phyloP scores from a whole-genome alignment of 495 filamentous ascomycete species.

The Hypoxylon subgilvum region DNA sequence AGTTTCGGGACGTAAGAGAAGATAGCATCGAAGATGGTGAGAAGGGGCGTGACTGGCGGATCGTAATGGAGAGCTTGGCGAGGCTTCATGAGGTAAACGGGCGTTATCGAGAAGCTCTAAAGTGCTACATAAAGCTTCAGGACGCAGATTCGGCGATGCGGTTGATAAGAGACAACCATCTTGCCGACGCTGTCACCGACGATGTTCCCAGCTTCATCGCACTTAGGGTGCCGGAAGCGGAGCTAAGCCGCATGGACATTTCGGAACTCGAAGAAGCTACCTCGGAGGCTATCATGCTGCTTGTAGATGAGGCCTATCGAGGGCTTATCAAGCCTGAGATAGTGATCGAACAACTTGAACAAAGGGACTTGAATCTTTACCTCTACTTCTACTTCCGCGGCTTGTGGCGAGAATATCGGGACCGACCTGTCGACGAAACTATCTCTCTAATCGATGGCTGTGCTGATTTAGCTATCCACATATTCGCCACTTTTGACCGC shows the following conservation, averaged over 20 bases:
- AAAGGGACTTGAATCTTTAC: constrained; percentile 66
- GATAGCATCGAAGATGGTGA: constrained; percentile 71
- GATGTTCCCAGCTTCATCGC: constrained; percentile 89
- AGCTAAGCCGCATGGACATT: constrained; percentile 67
- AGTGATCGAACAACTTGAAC: constrained; percentile 76
- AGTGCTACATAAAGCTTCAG: constrained; percentile 86
- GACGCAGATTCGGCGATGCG: constrained; percentile 88
- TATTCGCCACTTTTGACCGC: constrained; percentile 85
- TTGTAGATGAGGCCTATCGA: constrained; percentile 88
- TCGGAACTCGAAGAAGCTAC: constrained; percentile 77
- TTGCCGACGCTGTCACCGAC: constrained; percentile 83
- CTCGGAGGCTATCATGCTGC: constrained; percentile 78
- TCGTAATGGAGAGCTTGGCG: constrained; percentile 80
- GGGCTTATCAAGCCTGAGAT: constrained; percentile 80
- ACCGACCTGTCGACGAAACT: constrained; percentile 60
- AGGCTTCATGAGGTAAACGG: constrained; percentile 81
- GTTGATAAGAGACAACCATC: constrained; percentile 79
- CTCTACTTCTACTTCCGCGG: constrained; percentile 90
- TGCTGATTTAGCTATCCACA: constrained; percentile 80
- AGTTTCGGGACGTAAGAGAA: constrained; percentile 68
- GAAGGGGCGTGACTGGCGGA: constrained; percentile 77
- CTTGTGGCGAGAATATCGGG: constrained; percentile 70
- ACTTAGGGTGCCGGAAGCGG: constrained; percentile 78
- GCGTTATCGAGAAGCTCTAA: constrained; percentile 79
- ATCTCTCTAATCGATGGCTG: constrained; percentile 81